Evolutionary conservation across 345 rosid species (phyloP), one percentile per base, ranked within the genome.

Genomic region (Pelargonium nanum): DNA sequence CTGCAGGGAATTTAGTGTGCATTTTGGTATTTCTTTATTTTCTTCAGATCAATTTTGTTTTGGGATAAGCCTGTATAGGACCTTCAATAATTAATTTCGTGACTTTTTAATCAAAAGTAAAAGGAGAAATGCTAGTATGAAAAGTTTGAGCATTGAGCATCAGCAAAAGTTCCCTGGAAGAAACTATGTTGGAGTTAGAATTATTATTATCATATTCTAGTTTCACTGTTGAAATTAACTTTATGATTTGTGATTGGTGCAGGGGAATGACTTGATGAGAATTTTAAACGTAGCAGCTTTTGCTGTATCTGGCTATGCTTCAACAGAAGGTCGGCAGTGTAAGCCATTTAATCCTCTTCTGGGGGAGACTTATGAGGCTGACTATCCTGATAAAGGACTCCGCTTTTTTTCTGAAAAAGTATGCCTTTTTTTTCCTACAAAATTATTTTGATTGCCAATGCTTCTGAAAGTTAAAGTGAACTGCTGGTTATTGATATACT

Each of bases 281-380:
- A 83, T 94, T 75, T 75, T 90, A 66, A 82, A 89, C 67, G 74
- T 90, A 62, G 99, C 96, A 57, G 99, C 99, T 5, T 94, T 90
- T 82, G 99, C 97, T 75, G 96, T 94, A 63, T 94, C 99, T 68
- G 96, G 97, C 55, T 94, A 94, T 78, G 89, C 99, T 54, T 94
- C 96, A 60, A 93, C 99, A 16, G 96, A 90, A 82, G 99, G 99
- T 44, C 78, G 97, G 67, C 97, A 93, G 67, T 93, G 99, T 74
- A 93, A 93, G 62, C 96, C 99, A 56, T 93, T 93, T 72, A 93
- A 93, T 71, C 99, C 99, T 70, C 88, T 94, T 19, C 95, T 94
- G 48, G 97, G 99, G 4, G 97, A 94, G 77, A 94, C 99, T 26
- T 94, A 90, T 45, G 99, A 94, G 69, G 99, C 97, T 73, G 95